Evolutionary conservation across 2,329 filamentous ascomycete species (phyloP).

Genomic region (Lizonia empirigonia): DNA sequence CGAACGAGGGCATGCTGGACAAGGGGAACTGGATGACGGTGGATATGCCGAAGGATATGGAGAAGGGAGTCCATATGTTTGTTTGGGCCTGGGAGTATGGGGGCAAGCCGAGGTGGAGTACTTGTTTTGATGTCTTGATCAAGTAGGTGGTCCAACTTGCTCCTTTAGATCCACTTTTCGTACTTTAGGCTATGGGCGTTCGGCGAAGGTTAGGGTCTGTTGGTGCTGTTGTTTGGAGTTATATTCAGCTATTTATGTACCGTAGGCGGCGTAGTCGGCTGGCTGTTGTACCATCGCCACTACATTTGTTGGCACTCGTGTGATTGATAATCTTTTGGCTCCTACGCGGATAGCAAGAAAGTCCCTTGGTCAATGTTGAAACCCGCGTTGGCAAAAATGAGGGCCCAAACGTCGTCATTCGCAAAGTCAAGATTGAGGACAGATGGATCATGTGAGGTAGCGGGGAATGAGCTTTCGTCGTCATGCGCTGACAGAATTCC

Average conservation of each 20-base stretch:
- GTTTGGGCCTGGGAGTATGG: constrained; percentile 36
- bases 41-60: constrained; percentile 31
- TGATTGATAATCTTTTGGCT: no score
- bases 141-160: constrained; percentile 5
- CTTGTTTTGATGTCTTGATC: constrained; percentile 36
- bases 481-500: not conserved
- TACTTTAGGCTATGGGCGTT: no score
- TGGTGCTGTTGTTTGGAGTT: no score
- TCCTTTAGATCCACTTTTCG: no score
- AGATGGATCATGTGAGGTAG: not conserved
- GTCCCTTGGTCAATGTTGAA: constrained; percentile 8
- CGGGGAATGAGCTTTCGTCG: not conserved
- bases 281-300: no score
- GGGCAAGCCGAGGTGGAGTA: constrained; percentile 25
- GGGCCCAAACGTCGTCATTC: not conserved
- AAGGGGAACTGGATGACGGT: constrained; percentile 38
- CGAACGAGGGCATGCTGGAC: constrained; percentile 26
- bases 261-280: no score
- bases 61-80: constrained; percentile 35
- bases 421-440: not conserved
- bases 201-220: no score
- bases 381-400: constrained; percentile 1
- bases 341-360: not conserved
- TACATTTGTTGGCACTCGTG: no score
- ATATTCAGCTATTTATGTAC: no score